phyloP scores from a whole-genome alignment of 192 early-diverging fungal species.

The Coemansia sp. region DNA sequence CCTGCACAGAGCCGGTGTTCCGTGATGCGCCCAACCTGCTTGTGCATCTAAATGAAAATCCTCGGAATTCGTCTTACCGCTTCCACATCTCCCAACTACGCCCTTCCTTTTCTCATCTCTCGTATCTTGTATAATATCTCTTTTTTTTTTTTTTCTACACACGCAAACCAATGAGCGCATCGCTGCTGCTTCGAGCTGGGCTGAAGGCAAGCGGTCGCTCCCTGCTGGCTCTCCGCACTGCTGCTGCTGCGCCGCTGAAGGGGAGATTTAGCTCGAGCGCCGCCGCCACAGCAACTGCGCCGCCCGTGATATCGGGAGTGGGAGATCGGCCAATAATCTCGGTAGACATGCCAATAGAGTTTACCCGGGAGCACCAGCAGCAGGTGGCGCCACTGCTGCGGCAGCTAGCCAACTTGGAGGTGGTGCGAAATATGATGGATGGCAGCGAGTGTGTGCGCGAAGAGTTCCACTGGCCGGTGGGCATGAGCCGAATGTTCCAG shows the following conservation, averaged over 20 bases:
- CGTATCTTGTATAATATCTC: background rate
- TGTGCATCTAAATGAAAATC: background rate
- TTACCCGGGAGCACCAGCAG: constrained; percentile 7
- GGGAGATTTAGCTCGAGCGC: background rate
- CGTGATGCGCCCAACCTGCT: background rate
- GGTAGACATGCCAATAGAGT: constrained; percentile 8
- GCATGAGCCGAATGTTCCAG: constrained; percentile 12
- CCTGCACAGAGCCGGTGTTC: constrained; percentile 1
- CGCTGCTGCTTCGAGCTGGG: background rate
- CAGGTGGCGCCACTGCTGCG: constrained; percentile 1
- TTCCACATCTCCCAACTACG: background rate
- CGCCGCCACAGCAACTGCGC: background rate
- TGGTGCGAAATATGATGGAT: constrained; percentile 4
- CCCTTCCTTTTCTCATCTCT: background rate
- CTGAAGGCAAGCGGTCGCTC: background rate
- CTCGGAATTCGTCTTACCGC: background rate
- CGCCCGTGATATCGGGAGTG: background rate
- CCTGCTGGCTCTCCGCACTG: background rate
- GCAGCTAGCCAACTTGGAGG: background rate
- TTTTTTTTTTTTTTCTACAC: background rate
- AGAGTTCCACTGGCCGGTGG: constrained; percentile 36
- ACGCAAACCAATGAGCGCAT: background rate
- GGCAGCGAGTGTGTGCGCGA: constrained; percentile 16
- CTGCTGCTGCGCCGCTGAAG: background rate
- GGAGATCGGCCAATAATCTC: background rate